These are phyloP conservation scores for Metschnikowia sp. DNA, from an alignment of 805 yeast genomes.

Conservation along the genomic window DNA sequence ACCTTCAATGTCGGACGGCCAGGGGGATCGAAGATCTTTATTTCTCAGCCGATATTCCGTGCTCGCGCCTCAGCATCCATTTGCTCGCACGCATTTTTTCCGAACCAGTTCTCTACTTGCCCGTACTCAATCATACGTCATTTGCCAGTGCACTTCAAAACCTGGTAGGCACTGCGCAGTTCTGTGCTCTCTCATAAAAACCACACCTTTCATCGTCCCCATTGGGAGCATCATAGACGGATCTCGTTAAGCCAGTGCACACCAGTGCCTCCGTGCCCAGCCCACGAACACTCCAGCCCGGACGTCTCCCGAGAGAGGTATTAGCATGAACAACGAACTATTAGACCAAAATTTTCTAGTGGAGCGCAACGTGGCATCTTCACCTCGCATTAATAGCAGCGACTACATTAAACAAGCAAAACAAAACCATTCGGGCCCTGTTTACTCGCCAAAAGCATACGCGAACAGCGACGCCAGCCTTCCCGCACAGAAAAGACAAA, in stretches of 20 bases:
- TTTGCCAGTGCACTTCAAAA: too few relatives aligned
- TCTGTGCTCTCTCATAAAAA: too few relatives aligned
- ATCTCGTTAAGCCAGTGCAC: background rate
- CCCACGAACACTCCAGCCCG: constrained; percentile 1
- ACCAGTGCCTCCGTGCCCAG: constrained; percentile 7
- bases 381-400: background rate
- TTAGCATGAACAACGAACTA: constrained; percentile 14
- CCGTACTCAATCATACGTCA: background rate
- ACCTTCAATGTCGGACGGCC: too few relatives aligned
- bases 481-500: constrained; percentile 39
- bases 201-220: too few relatives aligned
- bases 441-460: constrained; percentile 5
- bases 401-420: background rate
- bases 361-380: constrained; percentile 4
- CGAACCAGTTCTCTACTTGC: background rate
- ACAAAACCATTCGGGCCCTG: background rate
- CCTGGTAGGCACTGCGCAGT: too few relatives aligned
- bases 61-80: background rate
- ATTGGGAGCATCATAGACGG: too few relatives aligned
- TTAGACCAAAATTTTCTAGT: constrained; percentile 6
- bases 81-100: constrained; percentile 2
- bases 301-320: background rate
- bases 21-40: background rate
- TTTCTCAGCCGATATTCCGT: background rate
- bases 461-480: constrained; percentile 4